phyloP scores from a whole-genome alignment of 2,329 filamentous ascomycete genomes.

The Hymenoscyphus fraxineus region DNA sequence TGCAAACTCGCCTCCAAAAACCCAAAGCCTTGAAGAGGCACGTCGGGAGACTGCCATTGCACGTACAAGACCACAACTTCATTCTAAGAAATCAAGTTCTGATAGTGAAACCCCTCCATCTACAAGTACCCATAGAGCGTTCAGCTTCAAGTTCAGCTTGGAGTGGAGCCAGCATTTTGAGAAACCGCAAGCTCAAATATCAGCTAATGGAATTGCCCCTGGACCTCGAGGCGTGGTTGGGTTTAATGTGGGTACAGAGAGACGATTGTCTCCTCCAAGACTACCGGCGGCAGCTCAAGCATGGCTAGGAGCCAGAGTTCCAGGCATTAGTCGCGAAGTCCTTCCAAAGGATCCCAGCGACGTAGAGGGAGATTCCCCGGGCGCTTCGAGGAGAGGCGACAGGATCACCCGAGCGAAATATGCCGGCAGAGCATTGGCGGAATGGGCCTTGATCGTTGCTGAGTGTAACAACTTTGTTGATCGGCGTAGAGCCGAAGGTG shows the following conservation, averaged over 20 bases:
- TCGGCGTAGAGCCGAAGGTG: slow-evolving; percentile 68
- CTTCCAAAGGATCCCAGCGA: slow-evolving; percentile 23
- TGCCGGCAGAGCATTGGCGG: slow-evolving; percentile 68
- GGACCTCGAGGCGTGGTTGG: slow-evolving; percentile 11
- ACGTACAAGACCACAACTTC: slow-evolving; percentile 37
- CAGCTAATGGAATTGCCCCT: slow-evolving; percentile 2
- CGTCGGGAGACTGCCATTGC: slow-evolving; percentile 49
- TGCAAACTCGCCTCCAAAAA: slow-evolving; percentile 37
- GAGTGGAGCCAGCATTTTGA: slow-evolving; percentile 56
- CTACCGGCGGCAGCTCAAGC: slow-evolving; percentile 68
- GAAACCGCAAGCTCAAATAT: slow-evolving; percentile 15
- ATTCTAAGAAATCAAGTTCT: slow-evolving; percentile 52
- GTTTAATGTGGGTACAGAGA: slow-evolving; percentile 38
- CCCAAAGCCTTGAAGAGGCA: slow-evolving; percentile 47
- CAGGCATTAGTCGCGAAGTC: slow-evolving; percentile 28
- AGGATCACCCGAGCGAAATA: slow-evolving; percentile 50
- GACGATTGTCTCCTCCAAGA: slow-evolving; percentile 63
- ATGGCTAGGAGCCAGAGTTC: slow-evolving; percentile 45
- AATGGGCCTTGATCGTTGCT: slow-evolving; percentile 71
- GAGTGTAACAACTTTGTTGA: slow-evolving; percentile 83
- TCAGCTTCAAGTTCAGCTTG: slow-evolving; percentile 71
- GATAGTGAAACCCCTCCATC: slow-evolving; percentile 51
- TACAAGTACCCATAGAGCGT: slow-evolving; percentile 43
- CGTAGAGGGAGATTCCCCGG: slow-evolving; percentile 12
- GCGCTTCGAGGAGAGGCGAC: slow-evolving; percentile 11